Evolutionary conservation across 1,284 basidiomycete species (phyloP), one percentile per base, ranked within the genome.

Genomic region (Melampsora larici-populina): DNA sequence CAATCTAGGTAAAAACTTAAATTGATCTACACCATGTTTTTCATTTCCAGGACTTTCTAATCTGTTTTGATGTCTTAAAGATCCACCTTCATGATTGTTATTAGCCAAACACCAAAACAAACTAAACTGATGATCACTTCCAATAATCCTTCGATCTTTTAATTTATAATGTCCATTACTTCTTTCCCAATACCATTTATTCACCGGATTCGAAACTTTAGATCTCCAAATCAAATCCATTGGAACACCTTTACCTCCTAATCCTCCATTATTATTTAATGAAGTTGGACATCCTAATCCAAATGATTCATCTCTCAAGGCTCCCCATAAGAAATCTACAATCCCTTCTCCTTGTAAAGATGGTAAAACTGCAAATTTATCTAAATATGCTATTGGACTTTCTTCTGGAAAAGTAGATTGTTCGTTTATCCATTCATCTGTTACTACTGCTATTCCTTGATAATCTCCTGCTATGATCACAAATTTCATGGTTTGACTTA

Each of bases 81-180:
- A n/a, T n/a, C n/a, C n/a, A n/a, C n/a, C n/a, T n/a, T n/a, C n/a
- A n/a, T n/a, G n/a, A n/a, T n/a, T n/a, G n/a, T n/a, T n/a, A 86
- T 99, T 97, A 0, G 91, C 94, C 85, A 98, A 96, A 84, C 94
- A 97, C 97, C 97, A 99, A 86, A 99, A 99, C 81, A 99, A 85
- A 77, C 91, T 90, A 94, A 93, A 98, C 58, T 88, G 86, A n/a
- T n/a, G n/a, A n/a, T n/a, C n/a, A 29, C 89, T 91, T 69, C 80
- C 83, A 1, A 13, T 17, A 40, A 49, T n/a, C n/a, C 66, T 75
- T 78, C 73, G 48, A 81, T 64, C 66, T 81, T 79, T 9, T 82
- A 93, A 88, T 73, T 92, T 88, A 49, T 94, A 81, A 84, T 97
- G 96, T 11, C 97, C 97, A 64, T 91, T 92, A 82, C 90, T 92